phyloP scores from a whole-genome alignment of 768 basidiomycete genomes.

The Porphyrellus cyaneotinctus region DNA sequence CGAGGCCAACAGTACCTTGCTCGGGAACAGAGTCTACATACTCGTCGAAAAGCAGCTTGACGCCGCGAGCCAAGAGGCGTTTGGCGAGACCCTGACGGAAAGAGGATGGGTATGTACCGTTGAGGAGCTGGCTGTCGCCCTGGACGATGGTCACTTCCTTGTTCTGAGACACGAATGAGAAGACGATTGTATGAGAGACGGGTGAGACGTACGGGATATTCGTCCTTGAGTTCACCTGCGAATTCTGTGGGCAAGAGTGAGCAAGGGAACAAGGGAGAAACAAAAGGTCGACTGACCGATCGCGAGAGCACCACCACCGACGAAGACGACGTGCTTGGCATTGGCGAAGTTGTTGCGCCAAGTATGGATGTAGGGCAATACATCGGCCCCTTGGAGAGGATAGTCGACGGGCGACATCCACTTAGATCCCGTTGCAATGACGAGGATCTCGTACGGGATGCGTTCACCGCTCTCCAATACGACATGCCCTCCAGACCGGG shows the following conservation, averaged over 20 bases:
- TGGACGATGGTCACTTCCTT: slow-evolving; percentile 63
- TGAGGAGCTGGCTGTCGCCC: slow-evolving; percentile 48
- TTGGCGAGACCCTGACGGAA: slow-evolving; percentile 47
- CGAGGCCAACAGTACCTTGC: slow-evolving; percentile 36
- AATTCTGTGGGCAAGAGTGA: slow-evolving; percentile 31
- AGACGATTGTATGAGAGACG: neutral
- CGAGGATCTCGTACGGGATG: slow-evolving; percentile 51
- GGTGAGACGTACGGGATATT: slow-evolving; percentile 33
- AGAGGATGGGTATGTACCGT: slow-evolving; percentile 49
- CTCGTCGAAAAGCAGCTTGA: slow-evolving; percentile 52
- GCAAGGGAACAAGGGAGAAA: neutral
- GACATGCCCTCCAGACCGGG: slow-evolving; percentile 42
- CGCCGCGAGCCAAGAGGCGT: slow-evolving; percentile 39
- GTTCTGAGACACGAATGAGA: slow-evolving; percentile 17
- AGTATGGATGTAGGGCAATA: slow-evolving; percentile 27
- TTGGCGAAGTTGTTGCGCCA: slow-evolving; percentile 33
- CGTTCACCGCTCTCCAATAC: slow-evolving; percentile 47
- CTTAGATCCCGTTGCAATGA: slow-evolving; percentile 54
- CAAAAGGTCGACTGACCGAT: slow-evolving; percentile 34
- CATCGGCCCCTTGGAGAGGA: slow-evolving; percentile 33
- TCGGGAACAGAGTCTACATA: slow-evolving; percentile 44
- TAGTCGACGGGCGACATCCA: slow-evolving; percentile 51
- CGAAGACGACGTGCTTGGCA: slow-evolving; percentile 44
- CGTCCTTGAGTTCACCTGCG: slow-evolving; percentile 43
- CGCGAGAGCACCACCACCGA: slow-evolving; percentile 56